Evolutionary conservation across 1,139 yeast species (phyloP).

Genomic region (Kurtzmaniella quercitrusa): DNA sequence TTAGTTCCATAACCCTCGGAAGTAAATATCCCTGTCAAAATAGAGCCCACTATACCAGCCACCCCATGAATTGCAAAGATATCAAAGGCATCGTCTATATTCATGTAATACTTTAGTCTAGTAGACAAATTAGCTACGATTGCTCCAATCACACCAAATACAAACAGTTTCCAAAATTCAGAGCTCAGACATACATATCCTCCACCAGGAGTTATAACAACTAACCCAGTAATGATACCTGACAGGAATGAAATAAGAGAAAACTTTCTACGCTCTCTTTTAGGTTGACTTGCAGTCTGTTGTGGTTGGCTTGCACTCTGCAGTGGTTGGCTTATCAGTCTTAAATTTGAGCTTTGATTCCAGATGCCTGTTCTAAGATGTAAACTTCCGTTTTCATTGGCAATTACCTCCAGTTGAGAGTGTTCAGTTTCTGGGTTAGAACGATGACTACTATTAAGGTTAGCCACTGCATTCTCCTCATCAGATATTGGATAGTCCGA

Average conservation of each 20-base stretch:
- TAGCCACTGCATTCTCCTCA: neutral
- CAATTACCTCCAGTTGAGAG: neutral
- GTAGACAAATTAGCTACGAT: conserved; percentile 35
- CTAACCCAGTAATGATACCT: conserved; percentile 42
- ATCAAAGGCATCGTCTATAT: conserved; percentile 43
- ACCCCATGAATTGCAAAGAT: conserved; percentile 45
- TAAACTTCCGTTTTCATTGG: conserved; percentile 3
- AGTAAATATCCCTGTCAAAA: conserved; percentile 42
- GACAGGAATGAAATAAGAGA: conserved; percentile 41
- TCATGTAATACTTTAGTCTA: conserved; percentile 34
- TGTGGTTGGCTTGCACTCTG: neutral
- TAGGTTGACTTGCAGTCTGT: conserved; percentile 2
- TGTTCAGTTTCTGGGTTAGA: neutral
- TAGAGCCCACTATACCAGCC: conserved; percentile 40
- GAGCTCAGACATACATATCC: conserved; percentile 36
- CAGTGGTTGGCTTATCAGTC: too few relatives aligned
- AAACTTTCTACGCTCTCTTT: conserved; percentile 22
- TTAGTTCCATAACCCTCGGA: conserved; percentile 25
- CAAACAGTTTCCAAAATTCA: conserved; percentile 41
- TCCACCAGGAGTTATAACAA: conserved; percentile 44
- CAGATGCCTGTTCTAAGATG: neutral
- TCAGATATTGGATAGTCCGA: neutral
- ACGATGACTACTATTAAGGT: neutral
- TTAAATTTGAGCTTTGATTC: neutral
- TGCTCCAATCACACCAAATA: conserved; percentile 40